Percentiles rank a stretch among this genome's conserved stretches.
Conservation (phyloP, 345 rosid species). For the Camelina neglecta region DNA sequence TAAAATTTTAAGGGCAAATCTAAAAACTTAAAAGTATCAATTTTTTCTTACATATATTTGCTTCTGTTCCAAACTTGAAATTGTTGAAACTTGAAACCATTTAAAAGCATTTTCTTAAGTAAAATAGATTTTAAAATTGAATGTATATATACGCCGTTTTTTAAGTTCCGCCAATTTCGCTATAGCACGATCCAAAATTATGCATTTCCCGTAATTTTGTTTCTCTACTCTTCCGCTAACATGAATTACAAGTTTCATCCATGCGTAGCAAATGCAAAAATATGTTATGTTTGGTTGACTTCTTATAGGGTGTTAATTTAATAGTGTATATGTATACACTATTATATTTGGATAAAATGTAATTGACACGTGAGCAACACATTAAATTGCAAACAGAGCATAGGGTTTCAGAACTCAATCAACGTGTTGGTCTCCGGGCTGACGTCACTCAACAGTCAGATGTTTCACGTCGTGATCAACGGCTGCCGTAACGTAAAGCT, state of each 20-base stretch:
- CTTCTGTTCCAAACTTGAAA: not conserved
- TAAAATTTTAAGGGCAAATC: not conserved
- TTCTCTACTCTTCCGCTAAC: constrained; percentile 15
- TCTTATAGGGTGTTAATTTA: not conserved
- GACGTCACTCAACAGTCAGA: constrained; percentile 66
- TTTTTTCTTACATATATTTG: not conserved
- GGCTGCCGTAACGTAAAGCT: constrained; percentile 61
- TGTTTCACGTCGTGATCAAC: constrained; percentile 61
- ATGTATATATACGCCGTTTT: constrained; percentile 12
- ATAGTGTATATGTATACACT: not conserved
- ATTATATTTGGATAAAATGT: not conserved
- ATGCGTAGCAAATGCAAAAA: not conserved
- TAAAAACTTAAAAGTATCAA: constrained; percentile 4
- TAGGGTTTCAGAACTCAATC: constrained; percentile 55
- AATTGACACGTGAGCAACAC: constrained; percentile 21
- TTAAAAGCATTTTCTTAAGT: not conserved
- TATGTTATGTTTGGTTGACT: constrained; percentile 27
- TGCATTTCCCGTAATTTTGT: not conserved
- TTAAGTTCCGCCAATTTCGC: not conserved
- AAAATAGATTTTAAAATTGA: not conserved
- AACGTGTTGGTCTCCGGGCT: constrained; percentile 58
- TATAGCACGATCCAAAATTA: constrained; percentile 26
- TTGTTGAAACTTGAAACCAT: not conserved
- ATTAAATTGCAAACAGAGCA: constrained; percentile 47
- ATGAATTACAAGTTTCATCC: constrained; percentile 17